These are phyloP conservation scores for Gossypium davidsonii DNA, from an alignment of 441 rosid species.

Conservation along the genomic window DNA sequence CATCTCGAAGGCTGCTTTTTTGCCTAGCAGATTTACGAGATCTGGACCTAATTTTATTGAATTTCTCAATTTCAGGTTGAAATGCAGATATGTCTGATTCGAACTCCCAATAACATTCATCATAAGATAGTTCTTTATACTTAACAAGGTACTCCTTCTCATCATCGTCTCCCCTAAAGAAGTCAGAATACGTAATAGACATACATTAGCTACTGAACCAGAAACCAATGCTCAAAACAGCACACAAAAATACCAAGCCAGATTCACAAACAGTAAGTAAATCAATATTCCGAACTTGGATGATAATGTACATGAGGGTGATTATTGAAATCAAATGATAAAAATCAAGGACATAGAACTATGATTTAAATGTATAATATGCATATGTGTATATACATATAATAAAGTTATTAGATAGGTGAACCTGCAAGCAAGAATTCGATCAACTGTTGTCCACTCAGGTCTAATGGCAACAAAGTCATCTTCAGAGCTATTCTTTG, in stretches of 20 bases:
- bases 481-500: constrained; percentile 61
- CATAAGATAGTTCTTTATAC: constrained; percentile 90
- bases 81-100: constrained; percentile 85
- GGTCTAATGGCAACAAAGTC: constrained; percentile 86
- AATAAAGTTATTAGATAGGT: constrained; percentile 20
- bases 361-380: not conserved
- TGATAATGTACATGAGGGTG: not conserved
- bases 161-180: constrained; percentile 72
- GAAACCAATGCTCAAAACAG: constrained; percentile 3
- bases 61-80: constrained; percentile 82
- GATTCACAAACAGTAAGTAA: not conserved
- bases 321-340: not conserved
- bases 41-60: constrained; percentile 56
- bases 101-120: constrained; percentile 98
- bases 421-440: constrained; percentile 90
- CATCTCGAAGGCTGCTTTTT: constrained; percentile 38
- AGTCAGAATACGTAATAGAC: constrained; percentile 21
- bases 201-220: constrained; percentile 11
- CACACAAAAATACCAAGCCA: not conserved
- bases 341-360: not conserved
- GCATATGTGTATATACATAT: not conserved
- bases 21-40: constrained; percentile 54
- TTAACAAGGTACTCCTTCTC: constrained; percentile 88
- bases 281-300: not conserved
- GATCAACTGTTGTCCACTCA: constrained; percentile 99